These are phyloP conservation scores for Bocquillonia castaneifolia DNA, from an alignment of 441 rosid species.

Conservation along the genomic window DNA sequence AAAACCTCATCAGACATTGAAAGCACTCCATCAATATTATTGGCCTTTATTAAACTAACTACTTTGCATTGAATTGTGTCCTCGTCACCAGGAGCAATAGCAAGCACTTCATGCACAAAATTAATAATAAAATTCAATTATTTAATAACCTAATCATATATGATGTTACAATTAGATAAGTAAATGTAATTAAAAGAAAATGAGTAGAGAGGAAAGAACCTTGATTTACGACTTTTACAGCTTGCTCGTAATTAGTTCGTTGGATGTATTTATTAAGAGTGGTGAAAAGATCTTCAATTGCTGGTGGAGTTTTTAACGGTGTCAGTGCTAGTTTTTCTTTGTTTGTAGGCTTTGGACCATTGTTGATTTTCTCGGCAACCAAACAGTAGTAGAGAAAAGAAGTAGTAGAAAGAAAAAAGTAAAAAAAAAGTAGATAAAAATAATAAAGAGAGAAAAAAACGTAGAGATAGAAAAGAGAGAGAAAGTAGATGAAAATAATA, in stretches of 20 bases:
- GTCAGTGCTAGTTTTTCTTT: slow-evolving; percentile 40
- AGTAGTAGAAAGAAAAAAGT: too few species aligned
- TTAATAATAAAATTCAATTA: background rate
- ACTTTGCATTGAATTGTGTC: slow-evolving; percentile 85
- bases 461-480: too few species aligned
- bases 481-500: too few species aligned
- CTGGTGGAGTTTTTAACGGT: slow-evolving; percentile 56
- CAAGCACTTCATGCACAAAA: slow-evolving; percentile 41
- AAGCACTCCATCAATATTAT: slow-evolving; percentile 59
- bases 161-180: background rate
- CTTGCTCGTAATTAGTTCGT: slow-evolving; percentile 55
- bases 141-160: background rate
- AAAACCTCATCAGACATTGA: too few species aligned
- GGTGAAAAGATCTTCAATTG: slow-evolving; percentile 85
- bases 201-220: slow-evolving; percentile 26
- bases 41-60: slow-evolving; percentile 68
- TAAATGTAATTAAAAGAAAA: background rate
- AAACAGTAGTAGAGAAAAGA: too few species aligned
- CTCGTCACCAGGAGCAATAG: slow-evolving; percentile 55
- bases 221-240: slow-evolving; percentile 72
- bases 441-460: too few species aligned
- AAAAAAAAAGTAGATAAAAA: too few species aligned
- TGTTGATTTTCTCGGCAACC: slow-evolving; percentile 16
- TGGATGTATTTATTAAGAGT: slow-evolving; percentile 60
- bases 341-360: slow-evolving; percentile 75